Conservation (phyloP, 805 yeast species). For the Yarrowia sp. region DNA sequence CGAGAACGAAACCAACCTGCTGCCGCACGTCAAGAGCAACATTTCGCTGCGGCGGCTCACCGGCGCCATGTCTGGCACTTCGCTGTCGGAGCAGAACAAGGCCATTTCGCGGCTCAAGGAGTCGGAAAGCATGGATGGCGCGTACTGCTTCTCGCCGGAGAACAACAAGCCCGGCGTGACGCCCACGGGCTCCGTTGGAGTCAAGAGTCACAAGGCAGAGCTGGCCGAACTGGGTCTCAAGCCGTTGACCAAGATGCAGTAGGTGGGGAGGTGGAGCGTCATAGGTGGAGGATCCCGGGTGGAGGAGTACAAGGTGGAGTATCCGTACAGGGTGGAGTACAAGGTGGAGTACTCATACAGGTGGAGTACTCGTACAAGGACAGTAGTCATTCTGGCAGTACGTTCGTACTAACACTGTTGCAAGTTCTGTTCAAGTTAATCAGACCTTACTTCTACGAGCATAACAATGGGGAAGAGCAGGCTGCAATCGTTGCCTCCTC, state of each 20-base stretch:
- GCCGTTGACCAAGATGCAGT: conserved; percentile 36
- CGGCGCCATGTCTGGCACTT: conserved; percentile 42
- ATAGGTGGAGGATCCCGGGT: not conserved
- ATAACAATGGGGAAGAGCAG: too few relatives aligned
- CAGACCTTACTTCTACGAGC: too few relatives aligned
- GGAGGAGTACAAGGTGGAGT: too few relatives aligned
- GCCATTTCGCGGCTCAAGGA: conserved; percentile 33
- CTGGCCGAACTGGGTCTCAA: conserved; percentile 31
- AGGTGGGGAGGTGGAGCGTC: conserved; percentile 8
- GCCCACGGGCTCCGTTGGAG: conserved; percentile 32
- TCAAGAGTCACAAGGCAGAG: conserved; percentile 30
- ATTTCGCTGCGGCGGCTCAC: conserved; percentile 35
- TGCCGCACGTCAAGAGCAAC: conserved; percentile 48
- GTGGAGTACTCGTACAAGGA: too few relatives aligned
- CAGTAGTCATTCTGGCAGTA: too few relatives aligned
- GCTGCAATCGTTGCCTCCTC: too few relatives aligned
- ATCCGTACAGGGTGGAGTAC: too few relatives aligned
- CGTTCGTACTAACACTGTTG: too few relatives aligned
- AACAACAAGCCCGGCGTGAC: conserved; percentile 24
- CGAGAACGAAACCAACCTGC: conserved; percentile 48
- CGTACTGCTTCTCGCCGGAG: conserved; percentile 34
- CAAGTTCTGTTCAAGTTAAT: too few relatives aligned
- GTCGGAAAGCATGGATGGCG: conserved; percentile 37
- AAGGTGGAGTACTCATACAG: too few relatives aligned
- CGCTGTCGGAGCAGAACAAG: conserved; percentile 27